Evolutionary conservation across 139 green algal genomes (phyloP).

Genomic region (Micractinium sp.): DNA sequence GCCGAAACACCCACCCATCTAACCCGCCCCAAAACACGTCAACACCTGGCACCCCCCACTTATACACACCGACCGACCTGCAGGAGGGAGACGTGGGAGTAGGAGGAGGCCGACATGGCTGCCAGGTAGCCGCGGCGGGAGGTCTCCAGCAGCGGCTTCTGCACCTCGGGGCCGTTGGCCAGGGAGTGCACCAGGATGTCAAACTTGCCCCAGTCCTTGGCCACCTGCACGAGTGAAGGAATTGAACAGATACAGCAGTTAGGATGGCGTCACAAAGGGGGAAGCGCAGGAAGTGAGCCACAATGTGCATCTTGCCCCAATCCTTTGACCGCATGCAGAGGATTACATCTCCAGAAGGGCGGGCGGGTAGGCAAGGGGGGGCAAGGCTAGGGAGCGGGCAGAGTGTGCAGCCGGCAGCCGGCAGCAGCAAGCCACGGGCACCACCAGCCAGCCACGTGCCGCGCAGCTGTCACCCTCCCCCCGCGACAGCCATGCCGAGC

Average conservation of each 20-base stretch:
- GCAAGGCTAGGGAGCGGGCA: too few species aligned
- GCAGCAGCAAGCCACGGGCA: too few species aligned
- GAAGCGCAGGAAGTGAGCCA: background rate
- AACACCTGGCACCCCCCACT: too few species aligned
- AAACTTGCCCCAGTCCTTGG: slow-evolving; percentile 87
- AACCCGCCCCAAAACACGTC: too few species aligned
- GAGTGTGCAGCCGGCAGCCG: too few species aligned
- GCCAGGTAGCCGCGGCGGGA: slow-evolving; percentile 95
- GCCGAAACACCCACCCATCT: background rate
- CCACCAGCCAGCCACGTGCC: too few species aligned
- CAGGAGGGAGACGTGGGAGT: slow-evolving; percentile 96
- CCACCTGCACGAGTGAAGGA: background rate
- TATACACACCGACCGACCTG: slow-evolving; percentile 43
- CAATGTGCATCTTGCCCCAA: background rate
- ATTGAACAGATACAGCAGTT: background rate
- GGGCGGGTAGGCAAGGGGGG: too few species aligned
- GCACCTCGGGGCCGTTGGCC: slow-evolving; percentile 98
- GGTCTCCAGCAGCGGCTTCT: slow-evolving; percentile 96
- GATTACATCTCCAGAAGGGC: too few species aligned
- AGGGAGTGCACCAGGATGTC: slow-evolving; percentile 99
- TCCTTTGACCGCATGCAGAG: background rate
- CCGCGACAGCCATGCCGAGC: too few species aligned
- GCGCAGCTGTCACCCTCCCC: too few species aligned
- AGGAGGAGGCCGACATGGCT: slow-evolving; percentile 94
- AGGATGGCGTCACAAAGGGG: background rate